These are phyloP conservation scores for Calonectria fujianensis DNA, from an alignment of 2,329 filamentous ascomycete species.

Conservation along the genomic window DNA sequence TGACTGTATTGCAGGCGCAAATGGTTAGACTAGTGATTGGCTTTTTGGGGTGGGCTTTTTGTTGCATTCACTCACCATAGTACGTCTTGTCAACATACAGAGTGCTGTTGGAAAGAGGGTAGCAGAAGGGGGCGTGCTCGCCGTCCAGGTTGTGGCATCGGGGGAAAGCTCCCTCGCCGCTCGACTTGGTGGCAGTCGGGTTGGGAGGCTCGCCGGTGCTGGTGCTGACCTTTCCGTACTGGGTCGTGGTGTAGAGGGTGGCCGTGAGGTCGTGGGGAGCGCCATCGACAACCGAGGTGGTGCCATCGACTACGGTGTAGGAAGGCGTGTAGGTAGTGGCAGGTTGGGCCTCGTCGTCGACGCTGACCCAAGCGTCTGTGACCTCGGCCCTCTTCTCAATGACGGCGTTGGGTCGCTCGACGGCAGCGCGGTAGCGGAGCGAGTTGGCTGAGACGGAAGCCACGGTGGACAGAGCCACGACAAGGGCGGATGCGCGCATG, in stretches of 20 bases:
- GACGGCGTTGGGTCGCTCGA: constrained; percentile 41
- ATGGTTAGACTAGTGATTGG: not conserved
- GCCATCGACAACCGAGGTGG: constrained; percentile 61
- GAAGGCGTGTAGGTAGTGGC: constrained; percentile 69
- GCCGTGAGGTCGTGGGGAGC: constrained; percentile 70
- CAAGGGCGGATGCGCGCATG: constrained; percentile 59
- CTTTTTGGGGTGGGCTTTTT: too few species aligned
- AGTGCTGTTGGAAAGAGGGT: constrained; percentile 65
- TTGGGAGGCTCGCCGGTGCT: constrained; percentile 66
- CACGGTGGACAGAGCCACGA: constrained; percentile 57
- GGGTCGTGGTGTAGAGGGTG: constrained; percentile 62
- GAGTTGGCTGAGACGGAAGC: constrained; percentile 46
- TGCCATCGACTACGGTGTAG: constrained; percentile 67
- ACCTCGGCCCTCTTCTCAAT: constrained; percentile 57
- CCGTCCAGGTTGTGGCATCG: constrained; percentile 70
- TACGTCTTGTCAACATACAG: constrained; percentile 69
- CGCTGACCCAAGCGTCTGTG: constrained; percentile 71
- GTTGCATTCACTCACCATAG: constrained; percentile 64
- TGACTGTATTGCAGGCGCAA: constrained; percentile 64
- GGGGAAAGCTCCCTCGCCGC: constrained; percentile 69
- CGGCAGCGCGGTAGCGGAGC: constrained; percentile 47
- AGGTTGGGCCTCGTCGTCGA: constrained; percentile 68
- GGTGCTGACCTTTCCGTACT: constrained; percentile 62
- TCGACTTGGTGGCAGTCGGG: constrained; percentile 64
- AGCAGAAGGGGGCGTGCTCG: constrained; percentile 70